Evolutionary conservation across 1,139 yeast species (phyloP).

Genomic region (Wickerhamomyces sp.): DNA sequence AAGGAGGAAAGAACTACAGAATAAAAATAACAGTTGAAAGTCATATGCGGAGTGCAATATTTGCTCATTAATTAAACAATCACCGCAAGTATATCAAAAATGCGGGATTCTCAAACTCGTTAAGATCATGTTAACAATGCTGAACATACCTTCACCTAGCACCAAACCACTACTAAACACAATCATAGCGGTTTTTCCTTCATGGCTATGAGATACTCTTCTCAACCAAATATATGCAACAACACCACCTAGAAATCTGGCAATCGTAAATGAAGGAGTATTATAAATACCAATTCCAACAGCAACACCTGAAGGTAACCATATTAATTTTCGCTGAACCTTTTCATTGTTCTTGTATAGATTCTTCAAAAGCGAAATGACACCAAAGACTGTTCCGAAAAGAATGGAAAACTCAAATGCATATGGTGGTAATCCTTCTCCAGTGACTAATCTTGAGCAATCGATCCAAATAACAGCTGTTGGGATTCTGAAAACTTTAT

Average conservation of each 20-base stretch:
- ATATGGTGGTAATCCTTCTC: constrained; percentile 81
- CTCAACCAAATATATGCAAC: constrained; percentile 59
- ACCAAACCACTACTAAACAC: constrained; percentile 90
- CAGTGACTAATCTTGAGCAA: constrained; percentile 89
- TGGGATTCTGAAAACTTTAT: constrained; percentile 75
- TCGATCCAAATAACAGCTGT: constrained; percentile 97
- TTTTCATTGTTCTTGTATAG: constrained; percentile 36
- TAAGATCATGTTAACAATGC: constrained; percentile 75
- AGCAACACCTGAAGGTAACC: constrained; percentile 91
- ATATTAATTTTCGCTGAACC: constrained; percentile 42
- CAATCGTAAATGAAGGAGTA: constrained; percentile 88
- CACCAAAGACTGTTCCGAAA: constrained; percentile 66
- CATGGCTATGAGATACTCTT: constrained; percentile 27
- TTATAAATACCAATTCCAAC: constrained; percentile 96
- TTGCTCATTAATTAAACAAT: too few species aligned
- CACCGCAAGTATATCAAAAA: constrained; percentile 23
- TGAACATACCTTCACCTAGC: constrained; percentile 87
- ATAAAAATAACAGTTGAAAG: constrained; percentile 9
- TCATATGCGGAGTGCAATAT: too few species aligned
- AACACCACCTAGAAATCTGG: constrained; percentile 89
- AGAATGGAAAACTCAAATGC: constrained; percentile 61
- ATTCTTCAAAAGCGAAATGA: constrained; percentile 64
- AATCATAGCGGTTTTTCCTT: constrained; percentile 63
- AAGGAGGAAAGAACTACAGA: constrained; percentile 35
- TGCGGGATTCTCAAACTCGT: constrained; percentile 57